Percentiles rank a stretch among this genome's conserved stretches.
phyloP scores from a whole-genome alignment of 2,329 filamentous ascomycete species.

The Claviceps pusilla region DNA sequence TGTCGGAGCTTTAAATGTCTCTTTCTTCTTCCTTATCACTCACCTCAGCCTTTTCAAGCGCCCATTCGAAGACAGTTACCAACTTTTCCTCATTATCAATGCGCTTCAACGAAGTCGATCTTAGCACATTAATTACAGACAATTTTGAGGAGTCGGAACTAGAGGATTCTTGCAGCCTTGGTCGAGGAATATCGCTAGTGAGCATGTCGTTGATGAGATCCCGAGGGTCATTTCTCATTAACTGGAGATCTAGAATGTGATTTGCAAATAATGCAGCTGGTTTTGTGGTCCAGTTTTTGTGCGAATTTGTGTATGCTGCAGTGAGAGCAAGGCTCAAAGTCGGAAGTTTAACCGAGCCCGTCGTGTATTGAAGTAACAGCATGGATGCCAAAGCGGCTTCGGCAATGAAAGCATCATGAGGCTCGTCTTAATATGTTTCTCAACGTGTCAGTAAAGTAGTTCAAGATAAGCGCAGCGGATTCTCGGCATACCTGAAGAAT shows the following conservation, averaged over 20 bases:
- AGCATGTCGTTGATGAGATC: constrained; percentile 39
- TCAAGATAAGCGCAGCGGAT: not conserved
- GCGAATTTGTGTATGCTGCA: constrained; percentile 17
- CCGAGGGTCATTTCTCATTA: constrained; percentile 8
- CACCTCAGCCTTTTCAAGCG: constrained; percentile 5
- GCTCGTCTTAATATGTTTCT: not conserved
- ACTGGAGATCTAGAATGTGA: constrained; percentile 16
- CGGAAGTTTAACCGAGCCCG: constrained; percentile 3
- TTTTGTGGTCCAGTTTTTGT: constrained; percentile 24
- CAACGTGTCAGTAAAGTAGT: not conserved
- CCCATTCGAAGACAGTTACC: constrained; percentile 4
- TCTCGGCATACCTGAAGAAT: not conserved
- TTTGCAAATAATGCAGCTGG: constrained; percentile 16
- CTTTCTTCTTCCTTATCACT: not conserved
- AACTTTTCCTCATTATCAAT: not conserved
- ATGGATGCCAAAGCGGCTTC: constrained; percentile 18
- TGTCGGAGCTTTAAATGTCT: not conserved
- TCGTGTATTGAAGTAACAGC: constrained; percentile 9
- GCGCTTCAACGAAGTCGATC: not conserved
- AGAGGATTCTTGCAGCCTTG: constrained; percentile 45
- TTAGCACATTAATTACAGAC: not conserved
- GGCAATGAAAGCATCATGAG: constrained; percentile 4
- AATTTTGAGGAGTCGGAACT: constrained; percentile 9
- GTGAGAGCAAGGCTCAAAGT: constrained; percentile 16
- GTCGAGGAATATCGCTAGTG: constrained; percentile 48